Conservation (phyloP, 2,329 filamentous ascomycete species). For the Hymenotorrendiella dingleyae region DNA sequence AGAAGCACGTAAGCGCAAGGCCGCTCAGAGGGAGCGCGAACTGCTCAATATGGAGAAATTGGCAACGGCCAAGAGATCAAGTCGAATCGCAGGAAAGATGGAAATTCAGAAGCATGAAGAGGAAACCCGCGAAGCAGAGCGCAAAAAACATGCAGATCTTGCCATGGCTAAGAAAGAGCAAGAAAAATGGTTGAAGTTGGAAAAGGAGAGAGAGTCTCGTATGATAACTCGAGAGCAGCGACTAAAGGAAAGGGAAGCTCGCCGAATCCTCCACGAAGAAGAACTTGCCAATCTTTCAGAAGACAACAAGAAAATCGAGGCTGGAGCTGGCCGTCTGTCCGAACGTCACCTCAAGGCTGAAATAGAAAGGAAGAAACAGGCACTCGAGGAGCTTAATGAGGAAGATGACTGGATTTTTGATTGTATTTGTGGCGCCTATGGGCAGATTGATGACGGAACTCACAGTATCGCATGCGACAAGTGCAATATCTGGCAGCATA, state of each 20-base stretch:
- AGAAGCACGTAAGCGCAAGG: conserved; percentile 66
- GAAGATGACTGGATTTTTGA: conserved; percentile 91
- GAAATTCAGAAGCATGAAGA: conserved; percentile 74
- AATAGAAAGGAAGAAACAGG: conserved; percentile 72
- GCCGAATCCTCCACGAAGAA: conserved; percentile 77
- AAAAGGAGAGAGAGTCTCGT: conserved; percentile 71
- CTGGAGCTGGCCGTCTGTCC: conserved; percentile 58
- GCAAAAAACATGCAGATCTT: conserved; percentile 58
- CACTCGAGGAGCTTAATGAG: conserved; percentile 61
- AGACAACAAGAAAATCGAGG: conserved; percentile 57
- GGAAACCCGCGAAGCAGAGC: conserved; percentile 63
- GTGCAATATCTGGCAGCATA: conserved; percentile 96
- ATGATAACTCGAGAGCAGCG: conserved; percentile 81
- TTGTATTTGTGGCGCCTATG: conserved; percentile 84
- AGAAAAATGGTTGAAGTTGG: conserved; percentile 50
- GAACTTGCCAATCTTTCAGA: conserved; percentile 75
- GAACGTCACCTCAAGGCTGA: conserved; percentile 76
- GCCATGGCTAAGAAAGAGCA: conserved; percentile 62
- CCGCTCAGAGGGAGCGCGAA: conserved; percentile 67
- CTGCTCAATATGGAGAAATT: conserved; percentile 76
- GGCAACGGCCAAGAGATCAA: conserved; percentile 90
- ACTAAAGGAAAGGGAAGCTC: conserved; percentile 76
- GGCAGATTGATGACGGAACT: conserved; percentile 88
- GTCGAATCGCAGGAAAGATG: conserved; percentile 73
- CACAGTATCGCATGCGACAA: conserved; percentile 91